These are phyloP conservation scores for Collybia nuda DNA, from an alignment of 768 basidiomycete species.

Conservation along the genomic window DNA sequence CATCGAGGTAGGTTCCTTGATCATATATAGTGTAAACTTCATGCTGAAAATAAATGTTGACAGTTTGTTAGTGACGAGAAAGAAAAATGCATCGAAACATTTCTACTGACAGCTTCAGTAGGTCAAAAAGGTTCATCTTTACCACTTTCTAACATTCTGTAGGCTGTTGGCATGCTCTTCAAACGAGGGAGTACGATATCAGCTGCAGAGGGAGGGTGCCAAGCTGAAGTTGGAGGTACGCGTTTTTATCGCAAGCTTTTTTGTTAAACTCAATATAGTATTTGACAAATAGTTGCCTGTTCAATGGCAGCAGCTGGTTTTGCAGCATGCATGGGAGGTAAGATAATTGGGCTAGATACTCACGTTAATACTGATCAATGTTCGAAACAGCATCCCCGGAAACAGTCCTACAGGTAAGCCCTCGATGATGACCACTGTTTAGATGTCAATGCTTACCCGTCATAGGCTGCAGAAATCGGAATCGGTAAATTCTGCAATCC, in stretches of 20 bases:
- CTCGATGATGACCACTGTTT: background rate
- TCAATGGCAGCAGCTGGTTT: constrained; percentile 96
- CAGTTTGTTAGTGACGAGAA: constrained; percentile 91
- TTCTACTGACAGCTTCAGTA: constrained; percentile 86
- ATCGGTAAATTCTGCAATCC: constrained; percentile 52
- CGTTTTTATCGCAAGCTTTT: background rate
- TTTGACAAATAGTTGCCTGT: constrained; percentile 65
- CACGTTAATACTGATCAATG: background rate
- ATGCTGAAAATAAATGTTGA: background rate
- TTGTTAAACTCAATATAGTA: background rate
- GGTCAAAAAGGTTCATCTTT: constrained; percentile 20
- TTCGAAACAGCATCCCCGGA: constrained; percentile 64
- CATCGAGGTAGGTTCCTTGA: constrained; percentile 52
- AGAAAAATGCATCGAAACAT: constrained; percentile 84
- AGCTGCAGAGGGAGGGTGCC: constrained; percentile 94
- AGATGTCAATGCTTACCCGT: constrained; percentile 11
- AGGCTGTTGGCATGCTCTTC: constrained; percentile 94
- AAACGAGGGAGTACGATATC: constrained; percentile 97
- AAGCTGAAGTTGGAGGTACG: constrained; percentile 91
- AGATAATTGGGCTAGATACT: constrained; percentile 15
- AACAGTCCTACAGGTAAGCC: constrained; percentile 69
- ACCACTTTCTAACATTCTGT: constrained; percentile 4
- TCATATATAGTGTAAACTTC: background rate
- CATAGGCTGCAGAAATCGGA: constrained; percentile 86
- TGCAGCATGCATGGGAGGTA: constrained; percentile 91